Conservation (phyloP, 2,329 filamentous ascomycete genomes). For the Sarocladium oryzae region DNA sequence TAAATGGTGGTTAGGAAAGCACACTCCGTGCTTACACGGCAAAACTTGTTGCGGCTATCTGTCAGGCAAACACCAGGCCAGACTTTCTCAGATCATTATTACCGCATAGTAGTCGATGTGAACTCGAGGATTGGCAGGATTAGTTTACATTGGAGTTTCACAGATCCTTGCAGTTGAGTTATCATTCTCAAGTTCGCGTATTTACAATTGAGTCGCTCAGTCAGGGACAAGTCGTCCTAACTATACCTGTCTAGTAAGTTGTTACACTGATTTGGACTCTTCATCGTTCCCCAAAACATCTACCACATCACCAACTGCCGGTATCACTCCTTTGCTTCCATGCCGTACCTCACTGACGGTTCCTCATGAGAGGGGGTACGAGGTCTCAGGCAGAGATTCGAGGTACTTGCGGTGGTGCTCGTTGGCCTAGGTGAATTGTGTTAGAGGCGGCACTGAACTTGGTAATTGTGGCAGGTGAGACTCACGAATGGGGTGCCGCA, state of each 20-base stretch:
- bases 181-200: not conserved
- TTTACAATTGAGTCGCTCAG: slow-evolving; percentile 5
- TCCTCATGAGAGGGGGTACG: slow-evolving; percentile 65
- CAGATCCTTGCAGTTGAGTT: not conserved
- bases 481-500: slow-evolving; percentile 90
- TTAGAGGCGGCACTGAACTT: slow-evolving; percentile 5
- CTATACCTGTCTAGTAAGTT: slow-evolving; percentile 4
- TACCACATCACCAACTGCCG: not conserved
- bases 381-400: slow-evolving; percentile 71
- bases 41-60: no score
- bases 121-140: no score
- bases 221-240: not conserved
- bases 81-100: no score
- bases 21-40: no score
- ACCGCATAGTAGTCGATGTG: no score
- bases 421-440: slow-evolving; percentile 60
- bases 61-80: no score
- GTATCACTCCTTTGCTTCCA: not conserved
- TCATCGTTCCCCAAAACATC: not conserved
- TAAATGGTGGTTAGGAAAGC: no score
- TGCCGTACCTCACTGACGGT: not conserved
- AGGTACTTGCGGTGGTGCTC: slow-evolving; percentile 82
- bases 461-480: slow-evolving; percentile 13
- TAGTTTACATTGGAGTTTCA: no score
- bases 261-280: not conserved